phyloP scores from a whole-genome alignment of 2,329 filamentous ascomycete species.

The Exophiala mesophila region DNA sequence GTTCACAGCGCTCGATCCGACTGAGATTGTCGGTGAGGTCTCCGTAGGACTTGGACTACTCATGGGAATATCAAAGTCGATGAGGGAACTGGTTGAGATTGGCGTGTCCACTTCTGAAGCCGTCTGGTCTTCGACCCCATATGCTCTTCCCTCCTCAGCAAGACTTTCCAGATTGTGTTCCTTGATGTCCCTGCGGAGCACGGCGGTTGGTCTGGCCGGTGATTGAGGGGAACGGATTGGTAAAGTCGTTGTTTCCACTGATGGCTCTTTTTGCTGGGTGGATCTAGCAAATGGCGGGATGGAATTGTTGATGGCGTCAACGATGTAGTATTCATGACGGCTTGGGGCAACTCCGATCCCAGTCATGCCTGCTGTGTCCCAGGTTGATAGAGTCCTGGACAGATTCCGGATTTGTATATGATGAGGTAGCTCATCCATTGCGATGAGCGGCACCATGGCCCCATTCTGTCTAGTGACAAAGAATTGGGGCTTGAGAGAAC shows the following conservation, averaged over 20 bases:
- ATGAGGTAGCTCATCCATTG: constrained; percentile 42
- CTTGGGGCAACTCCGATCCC: constrained; percentile 34
- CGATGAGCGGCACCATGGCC: constrained; percentile 39
- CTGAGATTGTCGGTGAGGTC: neutral
- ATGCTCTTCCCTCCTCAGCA: neutral
- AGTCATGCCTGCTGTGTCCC: constrained; percentile 41
- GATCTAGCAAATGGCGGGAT: constrained; percentile 26
- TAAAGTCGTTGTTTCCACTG: neutral
- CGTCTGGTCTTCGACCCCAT: constrained; percentile 7
- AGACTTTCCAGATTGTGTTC: too few relatives aligned
- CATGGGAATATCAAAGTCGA: neutral
- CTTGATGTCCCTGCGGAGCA: too few relatives aligned
- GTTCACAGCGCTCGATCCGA: neutral
- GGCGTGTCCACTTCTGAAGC: neutral
- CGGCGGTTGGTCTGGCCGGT: too few relatives aligned
- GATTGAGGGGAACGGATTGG: too few relatives aligned
- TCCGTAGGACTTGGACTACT: neutral
- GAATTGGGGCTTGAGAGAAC: constrained; percentile 34
- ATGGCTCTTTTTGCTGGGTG: neutral
- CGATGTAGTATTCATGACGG: constrained; percentile 33
- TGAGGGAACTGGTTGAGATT: neutral
- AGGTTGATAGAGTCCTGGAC: constrained; percentile 32
- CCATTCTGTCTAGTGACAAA: constrained; percentile 41
- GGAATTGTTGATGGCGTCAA: constrained; percentile 32
- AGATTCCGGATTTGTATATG: constrained; percentile 35